Base-by-base conservation (phyloP, 2,329 filamentous ascomycete genomes). In the Trichoderma lentiforme region DNA sequence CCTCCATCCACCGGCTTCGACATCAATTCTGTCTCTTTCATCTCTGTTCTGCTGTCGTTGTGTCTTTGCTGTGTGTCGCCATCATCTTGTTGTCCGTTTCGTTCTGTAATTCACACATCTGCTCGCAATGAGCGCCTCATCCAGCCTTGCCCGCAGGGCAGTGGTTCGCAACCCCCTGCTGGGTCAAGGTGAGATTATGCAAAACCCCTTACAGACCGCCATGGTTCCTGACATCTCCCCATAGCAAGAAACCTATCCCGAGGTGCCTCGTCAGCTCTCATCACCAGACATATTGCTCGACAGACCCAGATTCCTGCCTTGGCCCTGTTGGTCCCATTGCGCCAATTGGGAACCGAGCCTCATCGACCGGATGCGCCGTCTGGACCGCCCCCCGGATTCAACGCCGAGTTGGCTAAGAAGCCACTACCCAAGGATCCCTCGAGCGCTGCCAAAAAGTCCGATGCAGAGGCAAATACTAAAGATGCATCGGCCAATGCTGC, bases 331-430 rank as follows among this genome's bases (percentile, higher is more conserved):
- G 84, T 90, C 69, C 88, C 89, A 21, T 78, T 84, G 72, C 87
- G 89, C 78, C 81, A 81, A 76, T 83, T 90, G 76, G 85, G 86
- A 61, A 91, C 89, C 76, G 88, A 90, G 72, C 86, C 88, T 74
- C 88, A 89, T 79, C 84, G 84, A 71, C 81, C 86, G 68, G 83
- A 85, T 73, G 80, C 82, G 43, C 84, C 87, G 66, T 85, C 87
- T 70, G 90, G 88, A 63, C 95, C 94, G 58, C 95, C 95, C 71
- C 95, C 94, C 15, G 95, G 95, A 32, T 98, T 97, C 86, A 95
- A 96, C 80, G 86, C 93, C n/a, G 91, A 95, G 78, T 87, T 94
- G 84, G 95, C 95, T 76, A 95, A 94, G 88, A 95, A 94, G 80
- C 93, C 94, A 14, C 84, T 96, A 62, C 83, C 90, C 2, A 89